These are phyloP conservation scores for Paecilomyces variotii DNA, from an alignment of 2,329 filamentous ascomycete genomes.

Conservation along the genomic window DNA sequence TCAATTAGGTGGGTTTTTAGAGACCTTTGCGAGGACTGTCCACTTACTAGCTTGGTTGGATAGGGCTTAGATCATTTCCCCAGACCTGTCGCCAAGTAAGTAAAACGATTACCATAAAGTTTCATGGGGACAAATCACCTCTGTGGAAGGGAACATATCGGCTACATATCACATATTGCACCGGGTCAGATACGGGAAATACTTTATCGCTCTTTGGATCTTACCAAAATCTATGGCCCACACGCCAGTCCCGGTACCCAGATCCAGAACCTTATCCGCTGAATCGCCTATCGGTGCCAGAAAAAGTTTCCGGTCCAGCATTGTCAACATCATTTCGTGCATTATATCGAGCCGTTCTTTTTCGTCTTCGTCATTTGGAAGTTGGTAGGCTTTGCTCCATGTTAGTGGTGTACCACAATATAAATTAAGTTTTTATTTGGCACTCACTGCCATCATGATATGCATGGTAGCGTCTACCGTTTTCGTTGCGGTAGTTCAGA, in stretches of 20 bases:
- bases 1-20: background rate
- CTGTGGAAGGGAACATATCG: background rate
- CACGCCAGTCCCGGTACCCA: conserved; percentile 3
- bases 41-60: conserved; percentile 1
- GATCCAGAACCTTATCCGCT: conserved; percentile 1
- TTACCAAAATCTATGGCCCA: conserved; percentile 4
- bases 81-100: conserved; percentile 1
- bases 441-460: conserved; percentile 9
- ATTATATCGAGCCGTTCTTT: conserved; percentile 1
- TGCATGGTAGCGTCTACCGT: conserved; percentile 28
- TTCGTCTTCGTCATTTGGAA: conserved; percentile 6
- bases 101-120: background rate
- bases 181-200: background rate
- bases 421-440: background rate
- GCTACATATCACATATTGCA: background rate
- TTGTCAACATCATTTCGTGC: conserved; percentile 1
- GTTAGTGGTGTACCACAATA: background rate
- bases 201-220: background rate
- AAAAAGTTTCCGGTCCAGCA: conserved; percentile 1
- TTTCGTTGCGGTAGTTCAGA: conserved; percentile 18
- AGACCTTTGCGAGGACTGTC: background rate
- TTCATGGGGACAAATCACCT: background rate
- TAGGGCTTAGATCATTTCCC: conserved; percentile 8
- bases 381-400: background rate
- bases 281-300: background rate